Base-by-base conservation (phyloP, 2,329 filamentous ascomycete genomes). In the Elsinoe fawcettii region DNA sequence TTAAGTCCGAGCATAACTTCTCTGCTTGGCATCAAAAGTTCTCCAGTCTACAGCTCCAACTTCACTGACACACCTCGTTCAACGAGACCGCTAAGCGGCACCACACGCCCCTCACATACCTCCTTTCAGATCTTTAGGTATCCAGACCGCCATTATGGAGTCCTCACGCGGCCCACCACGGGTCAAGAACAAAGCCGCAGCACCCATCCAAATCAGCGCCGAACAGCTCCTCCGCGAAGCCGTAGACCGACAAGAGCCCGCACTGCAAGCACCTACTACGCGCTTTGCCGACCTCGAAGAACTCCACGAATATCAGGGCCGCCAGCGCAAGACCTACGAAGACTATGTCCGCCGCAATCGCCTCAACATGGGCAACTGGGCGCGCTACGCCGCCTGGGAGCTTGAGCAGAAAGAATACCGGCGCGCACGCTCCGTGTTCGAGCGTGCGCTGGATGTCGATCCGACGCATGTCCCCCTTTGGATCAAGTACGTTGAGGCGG, bases 101-200 rank as follows among this genome's bases (percentile, higher is more conserved):
- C 14, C 41, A 12, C 11, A 3, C 11, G n/a, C 11, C 9, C 22
- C 23, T 20, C 9, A 27, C 9, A 46, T 22, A n/a, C 5, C 41
- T 25, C n/a, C 11, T 46, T 2, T 27, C 23, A 9, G 41, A 20
- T 14, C 14, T 18, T 32, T 8, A 46, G 9, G 2, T 12, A 12
- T 23, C 9, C 12, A n/a, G 2, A 59, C 55, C 39, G 59, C 64
- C 72, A 81, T 61, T 62, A 96, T 97, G 91, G 92, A 97, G 79
- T 83, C 86, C 58, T 86, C 88, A 64, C 86, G 92, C 63, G 93
- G 92, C 66, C 92, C 93, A 59, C 92, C 93, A 11, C 81, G 90
- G 81, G 93, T 99, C 79, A 97, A 97, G 75, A 97, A 99, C 80
- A 99, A 99, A 86, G 90, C 88, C 63, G 82, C 93, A 1, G 92